Percentiles rank a stretch among this genome's conserved stretches.
phyloP scores from a whole-genome alignment of 2,329 filamentous ascomycete genomes.

The Pseudogymnoascus sp. region DNA sequence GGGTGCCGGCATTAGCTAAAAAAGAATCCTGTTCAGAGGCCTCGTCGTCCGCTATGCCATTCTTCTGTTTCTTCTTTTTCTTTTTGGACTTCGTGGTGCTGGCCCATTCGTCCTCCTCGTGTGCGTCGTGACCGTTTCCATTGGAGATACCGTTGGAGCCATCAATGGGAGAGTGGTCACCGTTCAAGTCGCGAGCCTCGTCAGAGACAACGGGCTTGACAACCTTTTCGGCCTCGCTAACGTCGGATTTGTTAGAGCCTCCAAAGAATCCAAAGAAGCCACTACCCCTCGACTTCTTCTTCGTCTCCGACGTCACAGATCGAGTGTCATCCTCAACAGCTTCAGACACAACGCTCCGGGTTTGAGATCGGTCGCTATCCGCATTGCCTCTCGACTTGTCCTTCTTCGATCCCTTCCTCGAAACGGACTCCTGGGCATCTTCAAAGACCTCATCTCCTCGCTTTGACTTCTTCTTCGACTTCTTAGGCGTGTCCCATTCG shows the following conservation, averaged over 20 bases:
- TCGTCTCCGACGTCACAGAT: slow-evolving; percentile 39
- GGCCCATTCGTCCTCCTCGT: slow-evolving; percentile 18
- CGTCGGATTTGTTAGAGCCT: slow-evolving; percentile 32
- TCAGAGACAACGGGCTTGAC: not conserved
- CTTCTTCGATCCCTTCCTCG: slow-evolving; percentile 3
- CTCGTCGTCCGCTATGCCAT: slow-evolving; percentile 21
- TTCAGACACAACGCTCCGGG: not conserved
- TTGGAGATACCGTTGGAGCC: slow-evolving; percentile 16
- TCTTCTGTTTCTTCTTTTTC: slow-evolving; percentile 21
- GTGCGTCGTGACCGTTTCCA: slow-evolving; percentile 20
- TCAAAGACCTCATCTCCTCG: slow-evolving; percentile 29
- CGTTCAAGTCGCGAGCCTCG: not conserved
- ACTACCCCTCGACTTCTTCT: slow-evolving; percentile 31
- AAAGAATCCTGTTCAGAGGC: slow-evolving; percentile 46
- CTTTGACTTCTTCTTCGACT: slow-evolving; percentile 31
- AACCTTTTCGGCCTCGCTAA: not conserved
- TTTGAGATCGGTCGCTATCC: slow-evolving; percentile 15
- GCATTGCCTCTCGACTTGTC: slow-evolving; percentile 27
- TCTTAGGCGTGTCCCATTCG: slow-evolving; percentile 31
- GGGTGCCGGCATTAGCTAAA: slow-evolving; percentile 64
- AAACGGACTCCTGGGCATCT: slow-evolving; percentile 34
- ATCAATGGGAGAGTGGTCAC: not conserved
- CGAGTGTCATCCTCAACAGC: slow-evolving; percentile 30
- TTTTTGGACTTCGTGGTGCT: slow-evolving; percentile 12
- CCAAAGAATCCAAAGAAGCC: slow-evolving; percentile 37